phyloP scores from a whole-genome alignment of 2,329 filamentous ascomycete species.

The Fusarium sp. region DNA sequence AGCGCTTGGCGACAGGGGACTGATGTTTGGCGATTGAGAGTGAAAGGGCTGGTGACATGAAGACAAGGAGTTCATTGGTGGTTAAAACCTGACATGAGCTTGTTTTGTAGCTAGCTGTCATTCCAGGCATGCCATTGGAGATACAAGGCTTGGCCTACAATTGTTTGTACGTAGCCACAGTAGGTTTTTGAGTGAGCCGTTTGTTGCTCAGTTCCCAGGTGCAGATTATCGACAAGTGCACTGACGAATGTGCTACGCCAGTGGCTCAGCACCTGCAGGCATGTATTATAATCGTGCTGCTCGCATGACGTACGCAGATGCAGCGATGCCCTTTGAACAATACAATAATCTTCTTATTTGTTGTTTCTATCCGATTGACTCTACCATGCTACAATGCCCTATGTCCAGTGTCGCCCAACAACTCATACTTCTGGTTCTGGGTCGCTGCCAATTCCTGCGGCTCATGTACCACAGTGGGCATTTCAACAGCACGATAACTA shows the following conservation, averaged over 20 bases:
- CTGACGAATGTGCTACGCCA: too few species aligned
- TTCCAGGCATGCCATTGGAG: not conserved
- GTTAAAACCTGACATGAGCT: not conserved
- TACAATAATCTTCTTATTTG: not conserved
- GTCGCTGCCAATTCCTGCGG: slow-evolving; percentile 19
- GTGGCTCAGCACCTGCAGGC: not conserved
- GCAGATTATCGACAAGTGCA: too few species aligned
- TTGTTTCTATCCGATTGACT: not conserved
- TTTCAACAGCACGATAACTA: slow-evolving; percentile 23
- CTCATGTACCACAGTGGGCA: slow-evolving; percentile 7
- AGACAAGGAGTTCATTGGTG: not conserved
- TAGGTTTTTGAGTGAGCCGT: not conserved
- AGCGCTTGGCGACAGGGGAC: not conserved
- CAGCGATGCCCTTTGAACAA: not conserved
- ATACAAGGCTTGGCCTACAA: not conserved
- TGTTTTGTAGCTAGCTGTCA: not conserved
- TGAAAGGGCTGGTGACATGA: slow-evolving; percentile 13
- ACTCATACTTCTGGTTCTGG: slow-evolving; percentile 14
- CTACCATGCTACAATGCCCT: not conserved
- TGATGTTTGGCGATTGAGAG: not conserved
- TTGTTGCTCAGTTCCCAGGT: too few species aligned
- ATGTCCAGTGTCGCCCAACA: slow-evolving; percentile 23
- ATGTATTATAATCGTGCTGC: not conserved
- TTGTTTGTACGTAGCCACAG: too few species aligned
- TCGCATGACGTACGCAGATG: not conserved